Percentiles rank a stretch among this genome's conserved stretches.
Evolutionary conservation across 129 eudicot genomes (phyloP).

Genomic region (Heracleum sosnowskyi): DNA sequence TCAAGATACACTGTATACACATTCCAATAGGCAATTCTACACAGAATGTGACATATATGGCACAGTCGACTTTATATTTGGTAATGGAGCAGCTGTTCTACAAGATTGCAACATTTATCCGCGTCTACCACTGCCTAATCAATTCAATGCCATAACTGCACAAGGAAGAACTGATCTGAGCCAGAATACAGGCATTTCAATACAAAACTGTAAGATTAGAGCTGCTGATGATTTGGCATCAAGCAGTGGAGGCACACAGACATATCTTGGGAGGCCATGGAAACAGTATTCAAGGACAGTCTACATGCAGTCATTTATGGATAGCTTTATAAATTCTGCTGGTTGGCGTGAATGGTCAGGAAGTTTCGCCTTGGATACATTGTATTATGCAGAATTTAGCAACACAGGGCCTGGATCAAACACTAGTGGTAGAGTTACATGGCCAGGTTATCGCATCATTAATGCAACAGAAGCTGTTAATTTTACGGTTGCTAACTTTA

Average conservation of each 20-base stretch:
- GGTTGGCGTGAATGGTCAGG: conserved; percentile 87
- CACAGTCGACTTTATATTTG: conserved; percentile 85
- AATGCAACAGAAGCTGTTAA: conserved; percentile 53
- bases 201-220: conserved; percentile 56
- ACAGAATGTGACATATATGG: conserved; percentile 77
- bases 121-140: conserved; percentile 46
- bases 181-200: conserved; percentile 79
- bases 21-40: conserved; percentile 81
- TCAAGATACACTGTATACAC: conserved; percentile 83
- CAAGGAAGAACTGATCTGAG: conserved; percentile 78
- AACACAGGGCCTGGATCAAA: conserved; percentile 70
- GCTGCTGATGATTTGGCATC: conserved; percentile 54
- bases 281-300: conserved; percentile 69
- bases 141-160: conserved; percentile 84
- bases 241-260: conserved; percentile 26
- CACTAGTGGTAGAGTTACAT: conserved; percentile 47
- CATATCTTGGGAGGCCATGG: conserved; percentile 94
- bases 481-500: conserved; percentile 53
- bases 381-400: conserved; percentile 71
- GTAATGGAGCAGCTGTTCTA: conserved; percentile 61
- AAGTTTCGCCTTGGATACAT: conserved; percentile 60
- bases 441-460: conserved; percentile 62
- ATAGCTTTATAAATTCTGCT: conserved; percentile 26
- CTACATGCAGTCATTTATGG: conserved; percentile 51
- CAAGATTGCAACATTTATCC: conserved; percentile 82